Evolutionary conservation across 148 eudicot species (phyloP).

Genomic region (Beta vulgaris): DNA sequence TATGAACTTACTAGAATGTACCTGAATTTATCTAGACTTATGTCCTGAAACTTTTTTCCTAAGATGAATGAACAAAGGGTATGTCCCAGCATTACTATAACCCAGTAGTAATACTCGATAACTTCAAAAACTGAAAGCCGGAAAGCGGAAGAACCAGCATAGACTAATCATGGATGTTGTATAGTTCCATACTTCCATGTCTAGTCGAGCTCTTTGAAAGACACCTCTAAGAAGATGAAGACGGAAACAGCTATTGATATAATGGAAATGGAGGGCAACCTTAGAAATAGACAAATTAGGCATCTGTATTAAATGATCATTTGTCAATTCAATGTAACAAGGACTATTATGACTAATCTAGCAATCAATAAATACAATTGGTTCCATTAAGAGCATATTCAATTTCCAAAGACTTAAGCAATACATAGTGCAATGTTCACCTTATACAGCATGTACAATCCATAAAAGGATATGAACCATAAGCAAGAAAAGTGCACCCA

Average conservation of each 20-base stretch:
- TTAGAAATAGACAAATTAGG: neutral
- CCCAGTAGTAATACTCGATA: neutral
- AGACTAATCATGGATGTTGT: neutral
- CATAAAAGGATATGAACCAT: constrained; percentile 70
- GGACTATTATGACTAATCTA: neutral
- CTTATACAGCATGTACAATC: constrained; percentile 74
- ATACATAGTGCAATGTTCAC: constrained; percentile 34
- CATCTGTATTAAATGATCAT: neutral
- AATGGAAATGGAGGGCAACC: neutral
- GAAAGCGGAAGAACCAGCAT: neutral
- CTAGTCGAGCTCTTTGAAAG: neutral
- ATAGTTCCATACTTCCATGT: neutral
- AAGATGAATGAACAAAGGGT: neutral
- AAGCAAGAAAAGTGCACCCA: constrained; percentile 93
- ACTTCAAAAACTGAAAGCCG: neutral
- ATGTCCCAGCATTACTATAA: neutral
- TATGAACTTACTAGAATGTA: neutral
- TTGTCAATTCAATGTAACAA: neutral
- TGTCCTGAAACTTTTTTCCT: neutral
- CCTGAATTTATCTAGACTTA: neutral
- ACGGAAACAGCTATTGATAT: neutral
- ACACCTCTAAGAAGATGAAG: neutral
- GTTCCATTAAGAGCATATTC: constrained; percentile 11
- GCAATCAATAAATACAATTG: constrained; percentile 2
- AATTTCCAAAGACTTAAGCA: neutral